Percentiles rank a stretch among this genome's conserved stretches.
These are phyloP conservation scores for Naegleria fowleri DNA, from an alignment of 208 protist genomes.

Conservation along the genomic window DNA sequence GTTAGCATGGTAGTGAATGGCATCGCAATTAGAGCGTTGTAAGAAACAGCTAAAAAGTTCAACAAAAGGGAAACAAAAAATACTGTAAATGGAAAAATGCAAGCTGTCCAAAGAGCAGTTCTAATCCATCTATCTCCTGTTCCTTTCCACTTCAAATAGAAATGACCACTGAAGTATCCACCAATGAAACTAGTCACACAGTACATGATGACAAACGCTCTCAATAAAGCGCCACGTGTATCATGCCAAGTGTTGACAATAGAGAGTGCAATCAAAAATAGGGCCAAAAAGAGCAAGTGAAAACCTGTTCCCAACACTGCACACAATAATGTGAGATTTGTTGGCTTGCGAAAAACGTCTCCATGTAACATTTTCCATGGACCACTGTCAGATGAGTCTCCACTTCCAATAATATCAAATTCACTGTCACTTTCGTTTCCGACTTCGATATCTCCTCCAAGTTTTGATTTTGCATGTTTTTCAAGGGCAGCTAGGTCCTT, in stretches of 20 bases:
- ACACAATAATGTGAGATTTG: constrained; percentile 59
- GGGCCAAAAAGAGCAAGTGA: constrained; percentile 51
- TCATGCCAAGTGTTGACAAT: constrained; percentile 32
- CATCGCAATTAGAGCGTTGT: constrained; percentile 58
- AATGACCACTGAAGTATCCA: constrained; percentile 61
- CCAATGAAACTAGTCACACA: constrained; percentile 62
- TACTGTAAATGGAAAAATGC: constrained; percentile 55
- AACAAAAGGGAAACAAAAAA: constrained; percentile 50
- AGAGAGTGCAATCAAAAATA: constrained; percentile 36
- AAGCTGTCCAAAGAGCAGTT: constrained; percentile 62
- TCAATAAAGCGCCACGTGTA: constrained; percentile 55
- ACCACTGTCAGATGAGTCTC: constrained; percentile 61
- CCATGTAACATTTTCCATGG: constrained; percentile 90
- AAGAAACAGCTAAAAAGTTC: constrained; percentile 68
- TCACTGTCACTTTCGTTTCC: constrained; percentile 22
- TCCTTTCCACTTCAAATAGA: constrained; percentile 55
- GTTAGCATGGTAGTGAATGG: constrained; percentile 55
- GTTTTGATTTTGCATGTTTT: constrained; percentile 2
- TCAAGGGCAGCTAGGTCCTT: constrained; percentile 70
- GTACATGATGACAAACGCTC: constrained; percentile 57
- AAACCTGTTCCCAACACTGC: constrained; percentile 63
- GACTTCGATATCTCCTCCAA: constrained; percentile 53
- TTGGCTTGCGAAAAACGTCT: constrained; percentile 86
- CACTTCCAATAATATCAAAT: not conserved
- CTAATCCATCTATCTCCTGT: constrained; percentile 44